phyloP scores from a whole-genome alignment of 805 yeast species.

The Scheffersomyces amazonensis region DNA sequence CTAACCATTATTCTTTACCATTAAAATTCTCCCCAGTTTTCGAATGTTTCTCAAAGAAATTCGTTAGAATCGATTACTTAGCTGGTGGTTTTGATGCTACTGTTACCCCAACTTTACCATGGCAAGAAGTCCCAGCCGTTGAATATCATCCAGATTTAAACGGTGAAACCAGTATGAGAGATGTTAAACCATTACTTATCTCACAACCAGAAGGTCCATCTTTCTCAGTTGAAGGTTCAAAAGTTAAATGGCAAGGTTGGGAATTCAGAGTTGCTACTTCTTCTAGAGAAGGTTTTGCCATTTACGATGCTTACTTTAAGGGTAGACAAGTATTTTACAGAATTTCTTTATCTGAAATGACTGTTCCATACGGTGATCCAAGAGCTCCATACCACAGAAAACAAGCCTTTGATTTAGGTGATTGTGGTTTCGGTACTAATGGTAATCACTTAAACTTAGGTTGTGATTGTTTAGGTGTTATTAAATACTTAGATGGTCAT shows the following conservation, averaged over 20 bases:
- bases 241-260: slow-evolving; percentile 82
- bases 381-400: slow-evolving; percentile 78
- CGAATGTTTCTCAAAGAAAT: slow-evolving; percentile 56
- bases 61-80: slow-evolving; percentile 68
- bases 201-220: slow-evolving; percentile 80
- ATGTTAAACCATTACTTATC: slow-evolving; percentile 66
- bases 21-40: slow-evolving; percentile 73
- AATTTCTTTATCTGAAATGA: slow-evolving; percentile 75
- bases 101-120: slow-evolving; percentile 53
- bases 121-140: slow-evolving; percentile 58
- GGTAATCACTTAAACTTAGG: slow-evolving; percentile 71
- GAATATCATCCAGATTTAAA: slow-evolving; percentile 75
- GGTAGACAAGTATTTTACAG: slow-evolving; percentile 77
- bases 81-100: slow-evolving; percentile 71
- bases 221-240: slow-evolving; percentile 55
- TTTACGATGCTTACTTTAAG: slow-evolving; percentile 70
- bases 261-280: slow-evolving; percentile 68
- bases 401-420: slow-evolving; percentile 85
- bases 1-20: slow-evolving; percentile 75
- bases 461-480: slow-evolving; percentile 80
- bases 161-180: slow-evolving; percentile 49
- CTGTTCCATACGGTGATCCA: slow-evolving; percentile 86
- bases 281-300: slow-evolving; percentile 76
- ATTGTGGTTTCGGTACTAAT: slow-evolving; percentile 74
- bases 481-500: slow-evolving; percentile 66